A percentile compares a stretch with the other conserved stretches of the same genome.
phyloP scores from a whole-genome alignment of 176 grass and related monocot species.

The Avena eriantha region DNA sequence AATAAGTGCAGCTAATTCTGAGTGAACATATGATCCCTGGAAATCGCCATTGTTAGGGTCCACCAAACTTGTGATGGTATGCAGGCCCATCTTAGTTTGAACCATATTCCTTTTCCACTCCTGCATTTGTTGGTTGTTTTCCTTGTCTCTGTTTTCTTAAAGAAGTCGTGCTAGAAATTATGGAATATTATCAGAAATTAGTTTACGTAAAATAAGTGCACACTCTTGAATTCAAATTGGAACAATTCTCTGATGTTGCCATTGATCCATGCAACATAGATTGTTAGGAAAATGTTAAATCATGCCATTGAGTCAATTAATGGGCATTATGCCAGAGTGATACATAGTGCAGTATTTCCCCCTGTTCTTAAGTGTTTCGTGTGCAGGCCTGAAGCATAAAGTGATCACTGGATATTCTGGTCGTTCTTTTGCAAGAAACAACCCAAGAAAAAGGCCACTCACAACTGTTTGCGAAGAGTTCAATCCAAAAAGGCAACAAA shows the following conservation, averaged over 20 bases:
- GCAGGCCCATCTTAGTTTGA: not conserved
- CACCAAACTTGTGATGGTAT: not conserved
- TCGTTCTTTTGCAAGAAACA: not conserved
- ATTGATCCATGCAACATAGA: not conserved
- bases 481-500: not conserved
- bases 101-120: not conserved
- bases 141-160: not conserved
- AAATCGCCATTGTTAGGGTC: not conserved
- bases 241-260: not conserved
- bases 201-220: not conserved
- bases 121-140: not conserved
- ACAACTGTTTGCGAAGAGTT: not conserved
- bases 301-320: not conserved
- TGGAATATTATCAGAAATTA: not conserved
- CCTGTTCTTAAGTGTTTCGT: not conserved
- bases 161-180: not conserved
- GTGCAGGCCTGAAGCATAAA: not conserved
- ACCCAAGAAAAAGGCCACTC: not conserved
- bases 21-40: conserved; percentile 1
- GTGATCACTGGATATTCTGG: not conserved
- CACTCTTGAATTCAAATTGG: not conserved
- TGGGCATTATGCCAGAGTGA: not conserved
- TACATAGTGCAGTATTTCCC: not conserved
- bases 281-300: not conserved
- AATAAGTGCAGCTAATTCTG: not conserved